Base-by-base conservation (phyloP, 768 basidiomycete species). In the Pleurotus cornucopiae region DNA sequence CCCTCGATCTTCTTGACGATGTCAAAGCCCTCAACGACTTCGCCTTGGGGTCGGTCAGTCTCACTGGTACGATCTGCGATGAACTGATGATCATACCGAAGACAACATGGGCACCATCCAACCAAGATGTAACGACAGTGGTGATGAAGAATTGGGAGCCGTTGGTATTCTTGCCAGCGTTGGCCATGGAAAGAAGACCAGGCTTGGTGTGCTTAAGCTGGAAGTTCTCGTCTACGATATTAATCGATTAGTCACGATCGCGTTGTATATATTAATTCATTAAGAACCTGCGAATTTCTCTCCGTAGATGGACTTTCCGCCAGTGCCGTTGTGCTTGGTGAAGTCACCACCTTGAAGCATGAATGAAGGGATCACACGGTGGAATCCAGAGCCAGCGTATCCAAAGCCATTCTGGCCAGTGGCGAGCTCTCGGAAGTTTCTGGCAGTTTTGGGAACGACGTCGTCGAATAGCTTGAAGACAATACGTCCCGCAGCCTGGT, bases 271-370 rank as follows among this genome's bases (percentile, higher is more conserved):
- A 18, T 18, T 52, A 12, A 20, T 13, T 21, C 47, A 51, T 46
- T 40, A 66, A 76, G 46, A 39, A 87, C 86, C 88, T 5, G 63
- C 65, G 59, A 89, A 89, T 64, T 82, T 85, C 46, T 74, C 73
- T 60, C 88, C 88, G 58, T 88, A 89, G 67, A 89, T 89, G 21
- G 85, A 88, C 71, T 85, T 89, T 47, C 90, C 91, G 58, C 90
- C 91, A 7, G 88, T 89, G 13, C 90, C 90, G 58, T 88, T 73
- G 25, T 70, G 66, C 14, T 57, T 62, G 60, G 86, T 88, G 69
- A 96, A 96, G 68, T 94, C 92, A 55, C 94, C 94, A 21, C 91
- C 93, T 70, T 95, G 93, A 56, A 92, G 77, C 90, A 93, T 93
- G 73, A 93, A 94, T 41, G 78, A 48, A 16, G 88, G 88, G 66